Percentiles rank a stretch among this genome's conserved stretches.
phyloP scores from a whole-genome alignment of 805 yeast genomes.

The Helenozyma baotianmanensis region DNA sequence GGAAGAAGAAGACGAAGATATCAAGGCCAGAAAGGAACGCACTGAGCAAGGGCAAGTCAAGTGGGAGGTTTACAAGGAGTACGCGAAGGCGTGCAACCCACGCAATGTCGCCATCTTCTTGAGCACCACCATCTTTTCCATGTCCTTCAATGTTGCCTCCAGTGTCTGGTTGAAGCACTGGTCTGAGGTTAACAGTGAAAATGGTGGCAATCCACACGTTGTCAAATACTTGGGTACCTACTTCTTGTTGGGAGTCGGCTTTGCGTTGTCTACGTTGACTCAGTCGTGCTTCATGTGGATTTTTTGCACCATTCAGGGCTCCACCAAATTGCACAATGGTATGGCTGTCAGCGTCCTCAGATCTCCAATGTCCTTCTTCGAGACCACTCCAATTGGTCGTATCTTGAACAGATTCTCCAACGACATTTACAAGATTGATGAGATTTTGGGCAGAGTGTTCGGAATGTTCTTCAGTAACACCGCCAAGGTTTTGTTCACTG shows the following conservation, averaged over 20 bases:
- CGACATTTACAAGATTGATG: conserved; percentile 88
- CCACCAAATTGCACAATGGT: conserved; percentile 64
- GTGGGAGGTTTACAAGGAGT: conserved; percentile 76
- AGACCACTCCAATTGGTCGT: conserved; percentile 93
- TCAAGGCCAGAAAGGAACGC: conserved; percentile 59
- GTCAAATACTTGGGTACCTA: conserved; percentile 70
- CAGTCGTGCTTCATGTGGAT: conserved; percentile 75
- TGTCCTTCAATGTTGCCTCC: conserved; percentile 58
- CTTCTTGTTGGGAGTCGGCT: conserved; percentile 64
- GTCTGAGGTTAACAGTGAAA: conserved; percentile 81
- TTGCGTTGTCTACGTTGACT: conserved; percentile 54
- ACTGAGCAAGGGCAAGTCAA: conserved; percentile 92
- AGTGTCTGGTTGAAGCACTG: conserved; percentile 95
- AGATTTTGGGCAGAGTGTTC: conserved; percentile 65
- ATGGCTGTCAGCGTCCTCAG: conserved; percentile 72
- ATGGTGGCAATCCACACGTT: conserved; percentile 71
- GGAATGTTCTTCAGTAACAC: conserved; percentile 61
- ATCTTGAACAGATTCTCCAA: conserved; percentile 85
- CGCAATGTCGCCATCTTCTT: conserved; percentile 57
- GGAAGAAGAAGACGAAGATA: conserved; percentile 32
- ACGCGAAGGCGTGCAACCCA: conserved; percentile 84
- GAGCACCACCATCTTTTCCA: conserved; percentile 50
- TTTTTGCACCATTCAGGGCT: conserved; percentile 78
- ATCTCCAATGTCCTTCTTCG: conserved; percentile 95
- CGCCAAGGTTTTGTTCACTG: conserved; percentile 65